These are phyloP conservation scores for Melanomma pulvis-pyrius DNA, from an alignment of 495 filamentous ascomycete genomes.

Conservation along the genomic window DNA sequence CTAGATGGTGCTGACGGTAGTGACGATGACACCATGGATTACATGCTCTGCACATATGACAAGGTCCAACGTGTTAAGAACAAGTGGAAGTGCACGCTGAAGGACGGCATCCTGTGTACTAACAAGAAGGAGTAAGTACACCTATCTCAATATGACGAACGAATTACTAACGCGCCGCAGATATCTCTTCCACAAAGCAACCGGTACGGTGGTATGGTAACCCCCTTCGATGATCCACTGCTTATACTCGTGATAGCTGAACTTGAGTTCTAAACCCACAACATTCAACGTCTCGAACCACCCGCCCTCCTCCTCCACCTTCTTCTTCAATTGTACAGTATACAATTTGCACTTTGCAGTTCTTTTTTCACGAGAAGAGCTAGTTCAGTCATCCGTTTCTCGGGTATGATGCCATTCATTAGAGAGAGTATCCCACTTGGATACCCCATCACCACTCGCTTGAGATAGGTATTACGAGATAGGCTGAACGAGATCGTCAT, in stretches of 20 bases:
- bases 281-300: not conserved
- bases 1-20: conserved; percentile 72
- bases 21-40: conserved; percentile 73
- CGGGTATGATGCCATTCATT: not conserved
- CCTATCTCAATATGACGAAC: not conserved
- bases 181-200: conserved; percentile 97
- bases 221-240: not conserved
- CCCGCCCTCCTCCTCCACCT: not conserved
- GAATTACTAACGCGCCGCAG: conserved; percentile 48
- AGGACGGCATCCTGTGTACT: conserved; percentile 92
- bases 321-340: not conserved
- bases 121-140: conserved; percentile 78
- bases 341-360: not conserved
- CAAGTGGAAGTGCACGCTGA: conserved; percentile 99
- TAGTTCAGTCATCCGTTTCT: not conserved
- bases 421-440: not conserved
- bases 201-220: conserved; percentile 96
- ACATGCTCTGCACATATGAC: conserved; percentile 99
- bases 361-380: not conserved
- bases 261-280: not conserved
- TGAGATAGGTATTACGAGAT: not conserved
- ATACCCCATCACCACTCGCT: not conserved
- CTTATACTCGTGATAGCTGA: conserved; percentile 12
- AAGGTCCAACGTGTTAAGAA: conserved; percentile 99
- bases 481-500: not conserved